Base-by-base conservation (phyloP, 805 yeast genomes). In the Cyberlindnera americana region DNA sequence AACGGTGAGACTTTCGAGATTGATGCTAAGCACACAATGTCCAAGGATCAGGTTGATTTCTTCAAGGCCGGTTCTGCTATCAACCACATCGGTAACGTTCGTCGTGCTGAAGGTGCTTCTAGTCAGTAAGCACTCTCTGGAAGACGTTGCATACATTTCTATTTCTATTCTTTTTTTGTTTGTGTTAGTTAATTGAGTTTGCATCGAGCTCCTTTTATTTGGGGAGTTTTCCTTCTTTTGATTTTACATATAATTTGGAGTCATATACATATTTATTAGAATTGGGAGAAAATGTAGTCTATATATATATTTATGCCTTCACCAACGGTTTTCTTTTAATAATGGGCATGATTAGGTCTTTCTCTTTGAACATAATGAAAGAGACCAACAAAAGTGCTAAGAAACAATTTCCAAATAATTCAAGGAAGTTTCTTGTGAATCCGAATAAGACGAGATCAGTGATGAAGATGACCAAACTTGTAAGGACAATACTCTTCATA, bases 31-130 rank as follows among this genome's bases (percentile, higher is more conserved):
- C 99, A 93, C 66, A 91, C 98, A 35, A 90, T 93, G 98, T 89
- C 97, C 16, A 78, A 78, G 61, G 99, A 93, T 65, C 99, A 93
- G 72, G 72, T 93, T 39, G 95, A 85, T 49, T 93, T 91, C 69
- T 93, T 93, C 78, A 89, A 81, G 64, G 96, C 97, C 27, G 99
- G 99, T 38, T 85, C 95, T 40, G 99, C 99, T 23, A 89, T 93
- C 59, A 93, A 93, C 66, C 78, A 78, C 66, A 93, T 93, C 60
- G 91, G 95, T 51, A 73, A 77, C 53, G 62, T 67, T 60, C 66
- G 68, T 47, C 66, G 66, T 57, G 57, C 60, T 19, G 56, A 53
- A 34, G 54, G 54, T 35, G 51, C 50, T 25, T 35, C 44, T 32
- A 33, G 36, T 3, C 27, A 35, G 36, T 34, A 19, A 19, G 25